A percentile compares a stretch with the other conserved stretches of the same genome.
These are phyloP conservation scores for Musa beccarii DNA, from an alignment of 176 grass and related monocot species.

Conservation along the genomic window DNA sequence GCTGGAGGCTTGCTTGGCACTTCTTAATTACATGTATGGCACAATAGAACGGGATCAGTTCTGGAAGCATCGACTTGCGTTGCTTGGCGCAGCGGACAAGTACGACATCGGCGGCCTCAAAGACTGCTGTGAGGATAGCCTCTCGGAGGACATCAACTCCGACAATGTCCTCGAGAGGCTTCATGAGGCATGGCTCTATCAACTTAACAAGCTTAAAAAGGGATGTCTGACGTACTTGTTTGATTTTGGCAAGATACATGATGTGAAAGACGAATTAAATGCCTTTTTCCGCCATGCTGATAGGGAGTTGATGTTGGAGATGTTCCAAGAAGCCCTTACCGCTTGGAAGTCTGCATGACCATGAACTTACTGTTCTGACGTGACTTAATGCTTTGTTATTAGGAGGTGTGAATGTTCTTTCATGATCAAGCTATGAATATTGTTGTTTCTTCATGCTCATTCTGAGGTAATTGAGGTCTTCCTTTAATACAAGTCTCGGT, in stretches of 20 bases:
- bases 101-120: conserved; percentile 53
- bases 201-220: conserved; percentile 64
- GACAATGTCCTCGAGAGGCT: conserved; percentile 73
- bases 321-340: conserved; percentile 72
- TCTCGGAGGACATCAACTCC: conserved; percentile 62
- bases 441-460: too few species aligned
- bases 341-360: conserved; percentile 47
- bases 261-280: conserved; percentile 63
- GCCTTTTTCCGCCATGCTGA: conserved; percentile 63
- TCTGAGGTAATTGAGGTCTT: too few species aligned
- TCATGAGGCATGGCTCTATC: conserved; percentile 61
- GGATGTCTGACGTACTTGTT: conserved; percentile 75
- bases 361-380: too few species aligned
- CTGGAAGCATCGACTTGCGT: conserved; percentile 61
- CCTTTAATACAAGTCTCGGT: too few species aligned
- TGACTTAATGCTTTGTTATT: too few species aligned
- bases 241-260: conserved; percentile 81
- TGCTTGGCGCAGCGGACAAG: conserved; percentile 67
- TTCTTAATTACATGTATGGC: conserved; percentile 70
- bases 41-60: conserved; percentile 51
- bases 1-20: conserved; percentile 40
- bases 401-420: too few species aligned
- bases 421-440: too few species aligned
- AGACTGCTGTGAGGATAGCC: conserved; percentile 84
- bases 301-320: conserved; percentile 70